Base-by-base conservation (phyloP, 352 stramenopile species). In the Phytophthora citrophthora region DNA sequence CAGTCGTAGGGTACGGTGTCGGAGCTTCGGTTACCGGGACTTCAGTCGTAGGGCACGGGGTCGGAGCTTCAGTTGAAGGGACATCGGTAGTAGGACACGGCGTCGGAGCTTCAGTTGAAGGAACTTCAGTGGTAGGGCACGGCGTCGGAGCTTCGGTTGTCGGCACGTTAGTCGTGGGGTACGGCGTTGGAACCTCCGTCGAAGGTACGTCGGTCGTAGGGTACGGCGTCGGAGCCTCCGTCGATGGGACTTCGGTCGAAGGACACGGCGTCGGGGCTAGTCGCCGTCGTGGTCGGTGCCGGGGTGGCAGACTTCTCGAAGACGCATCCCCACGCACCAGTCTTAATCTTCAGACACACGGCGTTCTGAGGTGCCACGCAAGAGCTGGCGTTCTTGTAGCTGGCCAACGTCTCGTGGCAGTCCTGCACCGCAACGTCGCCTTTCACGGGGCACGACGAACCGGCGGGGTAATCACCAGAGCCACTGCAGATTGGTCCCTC, bases 251-350 rank as follows among this genome's bases (percentile, higher is more conserved):
- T 3, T 50, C 36, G 10, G 71, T 61, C 2, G 56, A 58, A 5
- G 66, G 54, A 5, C 29, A 54, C 32, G 66, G 66, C 5, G 61
- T 69, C 12, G 65, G 48, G 4, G 47, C 41, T 7, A 10, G 6
- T 50, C 10, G 47, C 36, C 0, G 29, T 55, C n/a, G 9, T 55
- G 0, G 47, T 64, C 6, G 61, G 47, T 15, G 54, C 48, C 16
- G 48, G 43, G 12, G 45, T 55, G 3, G 43, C 7, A 0, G 27
- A 45, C 29, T 62, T 13, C 20, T 41, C 47, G 61, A 71, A 89
- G 29, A 89, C 78, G 43, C 85, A 93, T 9, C 85, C 85, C 82
- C 79, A 91, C 4, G 78, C 85, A 27, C 81, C 83, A n/a, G 79
- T 90, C 53, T 84, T 75, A 52, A 91, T 84, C 71, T 82, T 89